These are phyloP conservation scores for Lotus japonicus DNA, from an alignment of 306 rosid species.

Conservation along the genomic window DNA sequence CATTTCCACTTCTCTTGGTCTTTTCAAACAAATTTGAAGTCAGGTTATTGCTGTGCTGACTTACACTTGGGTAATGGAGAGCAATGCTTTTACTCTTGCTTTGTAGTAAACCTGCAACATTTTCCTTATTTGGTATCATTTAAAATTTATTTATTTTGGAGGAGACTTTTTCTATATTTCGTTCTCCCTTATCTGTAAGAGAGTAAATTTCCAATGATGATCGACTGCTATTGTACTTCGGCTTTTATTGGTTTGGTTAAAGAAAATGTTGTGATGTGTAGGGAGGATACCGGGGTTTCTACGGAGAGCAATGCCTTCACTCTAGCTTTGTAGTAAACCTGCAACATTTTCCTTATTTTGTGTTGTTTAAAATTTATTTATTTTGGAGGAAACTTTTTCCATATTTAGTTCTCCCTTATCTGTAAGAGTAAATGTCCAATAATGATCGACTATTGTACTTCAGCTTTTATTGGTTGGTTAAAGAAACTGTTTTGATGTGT, in stretches of 20 bases:
- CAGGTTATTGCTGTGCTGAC: neutral
- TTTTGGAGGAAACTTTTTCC: neutral
- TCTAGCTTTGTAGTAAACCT: constrained; percentile 3
- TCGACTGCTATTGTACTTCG: neutral
- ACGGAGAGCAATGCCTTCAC: neutral
- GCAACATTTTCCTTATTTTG: neutral
- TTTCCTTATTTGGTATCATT: neutral
- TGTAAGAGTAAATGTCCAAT: neutral
- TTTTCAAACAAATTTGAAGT: neutral
- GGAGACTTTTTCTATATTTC: neutral
- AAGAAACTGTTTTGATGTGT: constrained; percentile 17
- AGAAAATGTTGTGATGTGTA: no score
- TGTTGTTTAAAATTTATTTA: neutral
- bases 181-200: neutral
- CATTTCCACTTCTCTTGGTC: neutral
- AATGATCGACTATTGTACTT: neutral
- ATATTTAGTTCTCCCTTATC: neutral
- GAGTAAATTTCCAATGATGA: neutral
- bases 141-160: neutral
- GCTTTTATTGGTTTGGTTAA: no score
- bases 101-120: constrained; percentile 2
- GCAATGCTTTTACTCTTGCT: neutral
- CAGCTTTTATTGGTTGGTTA: neutral
- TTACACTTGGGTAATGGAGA: neutral
- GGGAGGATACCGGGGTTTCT: no score